phyloP scores from a whole-genome alignment of 306 rosid species.

The Erythrophleum fordii region DNA sequence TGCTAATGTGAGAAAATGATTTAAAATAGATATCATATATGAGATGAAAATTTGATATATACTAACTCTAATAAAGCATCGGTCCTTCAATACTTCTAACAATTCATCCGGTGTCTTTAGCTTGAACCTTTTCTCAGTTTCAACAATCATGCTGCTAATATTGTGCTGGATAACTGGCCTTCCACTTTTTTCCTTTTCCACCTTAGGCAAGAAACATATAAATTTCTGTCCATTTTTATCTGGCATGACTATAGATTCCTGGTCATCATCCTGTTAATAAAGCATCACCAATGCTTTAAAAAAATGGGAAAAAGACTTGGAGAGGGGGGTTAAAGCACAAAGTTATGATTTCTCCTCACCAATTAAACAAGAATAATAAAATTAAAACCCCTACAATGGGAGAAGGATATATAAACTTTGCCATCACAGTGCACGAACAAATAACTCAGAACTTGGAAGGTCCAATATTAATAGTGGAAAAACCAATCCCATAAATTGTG shows the following conservation, averaged over 20 bases:
- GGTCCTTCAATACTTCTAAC: conserved; percentile 80
- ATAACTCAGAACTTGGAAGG: conserved; percentile 1
- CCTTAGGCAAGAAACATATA: conserved; percentile 86
- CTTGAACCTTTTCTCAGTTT: conserved; percentile 75
- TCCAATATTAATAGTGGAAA: neutral
- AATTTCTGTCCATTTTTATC: conserved; percentile 72
- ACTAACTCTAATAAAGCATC: conserved; percentile 78
- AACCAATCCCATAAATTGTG: conserved; percentile 3
- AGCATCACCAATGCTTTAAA: conserved; percentile 5
- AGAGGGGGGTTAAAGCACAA: too few relatives aligned
- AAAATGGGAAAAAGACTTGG: neutral
- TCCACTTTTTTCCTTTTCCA: conserved; percentile 76
- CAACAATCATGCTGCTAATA: conserved; percentile 83
- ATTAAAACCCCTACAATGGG: neutral
- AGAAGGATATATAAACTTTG: neutral
- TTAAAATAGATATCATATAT: neutral
- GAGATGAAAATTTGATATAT: conserved; percentile 15
- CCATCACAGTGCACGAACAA: neutral
- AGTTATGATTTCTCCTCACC: neutral
- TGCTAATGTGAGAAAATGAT: conserved; percentile 32
- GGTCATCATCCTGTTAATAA: conserved; percentile 75
- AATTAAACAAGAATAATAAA: neutral
- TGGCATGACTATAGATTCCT: conserved; percentile 80
- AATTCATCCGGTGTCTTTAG: conserved; percentile 96
- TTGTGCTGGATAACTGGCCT: conserved; percentile 68